These are phyloP conservation scores for Neoboletus subvelutipes DNA, from an alignment of 768 basidiomycete genomes.

Conservation along the genomic window DNA sequence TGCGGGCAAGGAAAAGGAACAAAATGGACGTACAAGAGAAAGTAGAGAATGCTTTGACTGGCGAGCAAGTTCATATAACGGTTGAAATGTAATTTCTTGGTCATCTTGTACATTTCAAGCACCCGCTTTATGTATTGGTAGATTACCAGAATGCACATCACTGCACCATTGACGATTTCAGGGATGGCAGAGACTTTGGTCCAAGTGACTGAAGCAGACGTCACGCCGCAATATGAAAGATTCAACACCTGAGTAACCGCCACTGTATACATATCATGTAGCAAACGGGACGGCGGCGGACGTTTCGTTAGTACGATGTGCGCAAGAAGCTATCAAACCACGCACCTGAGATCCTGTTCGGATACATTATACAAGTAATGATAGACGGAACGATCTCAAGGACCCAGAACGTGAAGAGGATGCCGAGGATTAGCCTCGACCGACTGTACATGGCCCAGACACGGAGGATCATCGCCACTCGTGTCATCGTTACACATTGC, in stretches of 20 bases:
- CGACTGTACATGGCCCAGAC: slow-evolving; percentile 12
- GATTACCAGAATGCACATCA: slow-evolving; percentile 7
- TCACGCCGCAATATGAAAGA: slow-evolving; percentile 1
- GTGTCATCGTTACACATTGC: background rate
- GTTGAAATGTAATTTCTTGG: slow-evolving; percentile 6
- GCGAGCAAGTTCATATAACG: slow-evolving; percentile 7
- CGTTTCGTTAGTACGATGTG: background rate
- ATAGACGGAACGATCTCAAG: slow-evolving; percentile 1
- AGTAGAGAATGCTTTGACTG: slow-evolving; percentile 9
- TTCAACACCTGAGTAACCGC: background rate
- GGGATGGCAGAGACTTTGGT: background rate
- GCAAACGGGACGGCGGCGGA: background rate
- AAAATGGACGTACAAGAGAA: slow-evolving; percentile 9
- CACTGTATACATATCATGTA: background rate
- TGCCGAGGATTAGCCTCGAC: slow-evolving; percentile 8
- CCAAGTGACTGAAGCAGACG: slow-evolving; percentile 1
- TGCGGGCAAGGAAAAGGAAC: background rate
- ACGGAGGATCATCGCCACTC: slow-evolving; percentile 19
- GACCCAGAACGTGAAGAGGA: slow-evolving; percentile 9
- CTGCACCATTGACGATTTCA: background rate
- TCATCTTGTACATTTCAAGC: slow-evolving; percentile 2
- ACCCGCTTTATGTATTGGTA: slow-evolving; percentile 1
- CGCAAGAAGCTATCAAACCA: background rate
- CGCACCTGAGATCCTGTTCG: background rate
- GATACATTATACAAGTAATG: background rate